These are phyloP conservation scores for Jaltomata sinuosa DNA, from an alignment of 257 asterid species.

Conservation along the genomic window DNA sequence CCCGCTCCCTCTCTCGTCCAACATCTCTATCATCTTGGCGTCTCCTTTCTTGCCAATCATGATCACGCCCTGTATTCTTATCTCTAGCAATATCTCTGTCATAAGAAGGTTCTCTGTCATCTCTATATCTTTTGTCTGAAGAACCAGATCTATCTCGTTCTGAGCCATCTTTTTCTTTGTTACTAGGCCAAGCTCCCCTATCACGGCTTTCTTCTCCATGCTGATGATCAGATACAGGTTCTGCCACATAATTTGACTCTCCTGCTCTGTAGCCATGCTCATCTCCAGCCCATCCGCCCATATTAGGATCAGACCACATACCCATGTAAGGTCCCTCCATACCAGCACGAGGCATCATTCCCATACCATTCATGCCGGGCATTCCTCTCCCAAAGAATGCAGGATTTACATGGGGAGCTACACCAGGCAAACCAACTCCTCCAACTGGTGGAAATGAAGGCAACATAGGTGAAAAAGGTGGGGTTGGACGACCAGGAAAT, in stretches of 20 bases:
- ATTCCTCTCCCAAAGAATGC: constrained; percentile 86
- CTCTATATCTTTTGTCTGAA: constrained; percentile 62
- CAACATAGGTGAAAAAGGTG: constrained; percentile 59
- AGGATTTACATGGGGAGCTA: constrained; percentile 92
- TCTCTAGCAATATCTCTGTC: constrained; percentile 50
- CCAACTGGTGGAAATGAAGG: constrained; percentile 69
- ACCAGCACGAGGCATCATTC: constrained; percentile 71
- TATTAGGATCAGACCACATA: constrained; percentile 70
- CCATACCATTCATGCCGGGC: constrained; percentile 65
- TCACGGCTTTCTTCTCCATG: constrained; percentile 72
- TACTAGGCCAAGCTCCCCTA: constrained; percentile 54
- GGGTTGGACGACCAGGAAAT: constrained; percentile 55
- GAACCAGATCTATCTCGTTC: constrained; percentile 75
- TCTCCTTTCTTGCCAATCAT: constrained; percentile 50
- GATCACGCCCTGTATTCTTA: constrained; percentile 32
- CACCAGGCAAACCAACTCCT: constrained; percentile 70
- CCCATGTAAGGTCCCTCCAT: constrained; percentile 77
- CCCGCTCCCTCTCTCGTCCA: constrained; percentile 48
- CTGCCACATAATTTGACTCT: constrained; percentile 82
- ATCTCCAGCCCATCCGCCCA: constrained; percentile 81
- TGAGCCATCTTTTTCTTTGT: constrained; percentile 63
- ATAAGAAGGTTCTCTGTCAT: constrained; percentile 56
- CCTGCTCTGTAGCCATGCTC: constrained; percentile 75
- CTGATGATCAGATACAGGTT: constrained; percentile 73
- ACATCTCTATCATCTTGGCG: constrained; percentile 49